Percentiles rank a stretch among this genome's conserved stretches.
Evolutionary conservation across 2,329 filamentous ascomycete species (phyloP).

Genomic region (Cordyceps militaris): DNA sequence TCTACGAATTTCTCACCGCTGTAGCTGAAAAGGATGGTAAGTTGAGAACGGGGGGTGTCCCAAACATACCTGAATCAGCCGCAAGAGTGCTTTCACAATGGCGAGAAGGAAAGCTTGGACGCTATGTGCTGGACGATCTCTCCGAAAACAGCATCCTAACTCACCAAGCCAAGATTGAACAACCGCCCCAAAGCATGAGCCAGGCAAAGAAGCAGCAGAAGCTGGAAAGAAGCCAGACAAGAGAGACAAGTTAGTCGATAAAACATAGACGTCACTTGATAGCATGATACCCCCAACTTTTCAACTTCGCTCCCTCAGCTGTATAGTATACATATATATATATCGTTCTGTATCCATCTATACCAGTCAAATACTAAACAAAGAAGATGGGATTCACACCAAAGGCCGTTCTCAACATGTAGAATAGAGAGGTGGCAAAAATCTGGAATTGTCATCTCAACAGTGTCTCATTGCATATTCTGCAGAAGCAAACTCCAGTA

Average conservation of each 20-base stretch:
- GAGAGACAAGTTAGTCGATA: not conserved
- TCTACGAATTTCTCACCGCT: constrained; percentile 61
- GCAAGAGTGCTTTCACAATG: constrained; percentile 76
- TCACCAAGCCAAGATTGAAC: constrained; percentile 40
- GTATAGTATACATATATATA: not conserved
- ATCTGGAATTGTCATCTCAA: too few species aligned
- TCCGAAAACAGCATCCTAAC: constrained; percentile 47
- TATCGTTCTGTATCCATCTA: not conserved
- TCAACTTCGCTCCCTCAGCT: not conserved
- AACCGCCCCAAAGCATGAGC: constrained; percentile 52
- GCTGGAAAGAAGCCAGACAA: constrained; percentile 43
- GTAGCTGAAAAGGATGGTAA: constrained; percentile 71
- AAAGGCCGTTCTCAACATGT: not conserved
- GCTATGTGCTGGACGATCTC: constrained; percentile 73
- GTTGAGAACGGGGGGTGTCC: constrained; percentile 63
- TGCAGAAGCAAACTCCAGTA: not conserved
- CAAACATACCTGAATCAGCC: constrained; percentile 66
- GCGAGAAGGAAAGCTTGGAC: constrained; percentile 68
- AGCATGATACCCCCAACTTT: constrained; percentile 6
- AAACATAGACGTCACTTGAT: not conserved
- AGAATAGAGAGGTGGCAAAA: not conserved
- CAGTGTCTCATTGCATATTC: not conserved
- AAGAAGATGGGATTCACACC: not conserved
- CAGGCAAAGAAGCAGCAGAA: constrained; percentile 64
- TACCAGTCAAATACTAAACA: not conserved